These are phyloP conservation scores for Pseudevernia furfuracea DNA, from an alignment of 495 filamentous ascomycete genomes.

Conservation along the genomic window DNA sequence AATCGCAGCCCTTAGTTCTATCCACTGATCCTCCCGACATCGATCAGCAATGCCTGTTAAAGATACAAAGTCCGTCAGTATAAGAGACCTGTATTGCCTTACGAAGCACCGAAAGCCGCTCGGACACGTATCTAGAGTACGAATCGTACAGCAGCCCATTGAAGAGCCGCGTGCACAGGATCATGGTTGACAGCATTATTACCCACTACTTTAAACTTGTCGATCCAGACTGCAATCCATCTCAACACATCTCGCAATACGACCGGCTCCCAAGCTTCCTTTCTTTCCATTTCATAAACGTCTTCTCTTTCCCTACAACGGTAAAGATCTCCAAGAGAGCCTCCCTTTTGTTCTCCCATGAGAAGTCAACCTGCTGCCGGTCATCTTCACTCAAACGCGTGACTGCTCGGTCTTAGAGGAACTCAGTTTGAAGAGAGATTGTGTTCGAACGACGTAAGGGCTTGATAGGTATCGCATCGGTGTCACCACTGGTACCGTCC, in stretches of 20 bases:
- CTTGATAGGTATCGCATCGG: neutral
- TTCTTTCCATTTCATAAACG: neutral
- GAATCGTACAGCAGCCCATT: neutral
- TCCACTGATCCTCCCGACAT: too few species aligned
- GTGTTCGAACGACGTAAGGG: neutral
- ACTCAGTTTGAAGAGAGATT: neutral
- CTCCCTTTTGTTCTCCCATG: neutral
- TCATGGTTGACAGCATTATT: neutral
- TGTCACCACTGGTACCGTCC: neutral
- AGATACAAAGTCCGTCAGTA: too few species aligned
- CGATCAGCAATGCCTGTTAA: too few species aligned
- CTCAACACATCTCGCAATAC: slow-evolving; percentile 1
- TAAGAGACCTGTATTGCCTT: neutral
- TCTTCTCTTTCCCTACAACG: neutral
- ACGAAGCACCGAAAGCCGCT: neutral
- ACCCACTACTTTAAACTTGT: neutral
- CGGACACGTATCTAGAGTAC: neutral
- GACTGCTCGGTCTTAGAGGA: neutral
- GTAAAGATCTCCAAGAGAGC: neutral
- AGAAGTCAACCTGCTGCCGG: neutral
- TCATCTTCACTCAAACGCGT: neutral
- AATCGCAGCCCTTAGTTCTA: too few species aligned
- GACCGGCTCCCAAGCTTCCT: neutral
- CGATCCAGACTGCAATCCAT: neutral
- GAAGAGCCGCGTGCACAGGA: neutral